Percentiles rank a stretch among this genome's conserved stretches.
These are phyloP conservation scores for Candida alai DNA, from an alignment of 805 yeast species.

Conservation along the genomic window DNA sequence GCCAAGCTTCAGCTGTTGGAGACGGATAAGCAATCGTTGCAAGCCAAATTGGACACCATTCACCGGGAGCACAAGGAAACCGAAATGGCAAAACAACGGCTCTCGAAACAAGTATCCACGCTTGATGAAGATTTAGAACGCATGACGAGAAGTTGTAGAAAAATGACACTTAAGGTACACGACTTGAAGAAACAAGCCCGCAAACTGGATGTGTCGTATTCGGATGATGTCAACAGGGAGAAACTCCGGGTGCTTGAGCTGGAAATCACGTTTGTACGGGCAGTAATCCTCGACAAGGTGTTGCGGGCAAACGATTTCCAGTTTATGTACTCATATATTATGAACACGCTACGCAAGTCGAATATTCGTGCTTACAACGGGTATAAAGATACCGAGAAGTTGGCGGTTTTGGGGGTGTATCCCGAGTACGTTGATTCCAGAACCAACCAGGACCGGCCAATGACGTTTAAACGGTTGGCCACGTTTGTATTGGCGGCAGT, in stretches of 20 bases:
- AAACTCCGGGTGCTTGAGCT: conserved; percentile 24
- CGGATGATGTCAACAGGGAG: not conserved
- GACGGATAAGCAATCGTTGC: conserved; percentile 5
- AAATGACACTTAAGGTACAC: conserved; percentile 1
- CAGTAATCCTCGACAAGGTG: conserved; percentile 44
- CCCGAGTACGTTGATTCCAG: conserved; percentile 23
- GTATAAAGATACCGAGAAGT: conserved; percentile 7
- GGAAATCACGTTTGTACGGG: conserved; percentile 44
- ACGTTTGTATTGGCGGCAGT: conserved; percentile 35
- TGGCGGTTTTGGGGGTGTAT: conserved; percentile 30
- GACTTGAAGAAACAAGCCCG: not conserved
- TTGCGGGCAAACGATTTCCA: conserved; percentile 31
- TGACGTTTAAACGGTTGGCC: conserved; percentile 32
- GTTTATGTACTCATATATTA: conserved; percentile 30
- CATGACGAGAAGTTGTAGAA: conserved; percentile 6
- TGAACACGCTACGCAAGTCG: conserved; percentile 26
- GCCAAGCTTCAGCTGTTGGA: conserved; percentile 2
- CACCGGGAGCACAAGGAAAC: conserved; percentile 15
- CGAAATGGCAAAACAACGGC: not conserved
- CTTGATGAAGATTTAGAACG: conserved; percentile 14
- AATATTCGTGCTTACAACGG: conserved; percentile 25
- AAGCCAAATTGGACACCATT: conserved; percentile 18
- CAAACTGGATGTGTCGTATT: not conserved
- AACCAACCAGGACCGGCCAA: conserved; percentile 14
- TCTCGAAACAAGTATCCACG: conserved; percentile 21